Percentiles rank a stretch among this genome's conserved stretches.
Evolutionary conservation across 225 moss, liverwort and hornwort species (phyloP).

Genomic region (Bryoerythrophyllum caledonicum): DNA sequence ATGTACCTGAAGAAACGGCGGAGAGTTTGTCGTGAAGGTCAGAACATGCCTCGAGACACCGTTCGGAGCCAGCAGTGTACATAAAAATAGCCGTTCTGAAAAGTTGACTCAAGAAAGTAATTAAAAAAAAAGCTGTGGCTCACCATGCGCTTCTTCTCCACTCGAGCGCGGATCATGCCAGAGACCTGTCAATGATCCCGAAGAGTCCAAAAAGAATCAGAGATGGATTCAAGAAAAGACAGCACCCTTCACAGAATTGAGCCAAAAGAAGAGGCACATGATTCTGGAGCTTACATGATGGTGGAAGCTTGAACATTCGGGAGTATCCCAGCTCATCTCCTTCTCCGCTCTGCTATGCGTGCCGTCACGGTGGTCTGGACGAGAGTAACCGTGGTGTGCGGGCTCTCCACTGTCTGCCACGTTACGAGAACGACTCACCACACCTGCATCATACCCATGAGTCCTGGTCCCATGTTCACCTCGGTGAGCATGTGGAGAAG

Average conservation of each 20-base stretch:
- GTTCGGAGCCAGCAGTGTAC: not conserved
- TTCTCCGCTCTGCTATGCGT: slow-evolving; percentile 17
- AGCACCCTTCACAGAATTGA: not conserved
- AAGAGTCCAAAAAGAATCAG: slow-evolving; percentile 5
- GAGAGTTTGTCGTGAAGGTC: not conserved
- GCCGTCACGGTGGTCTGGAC: slow-evolving; percentile 19
- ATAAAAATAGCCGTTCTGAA: not conserved
- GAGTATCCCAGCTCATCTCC: slow-evolving; percentile 45
- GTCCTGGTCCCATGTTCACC: slow-evolving; percentile 12
- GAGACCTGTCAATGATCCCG: slow-evolving; percentile 31
- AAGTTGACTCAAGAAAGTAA: not conserved
- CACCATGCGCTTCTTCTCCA: slow-evolving; percentile 37
- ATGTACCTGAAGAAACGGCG: slow-evolving; percentile 26
- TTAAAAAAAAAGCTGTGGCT: not conserved
- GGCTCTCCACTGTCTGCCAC: not conserved
- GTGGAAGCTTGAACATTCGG: slow-evolving; percentile 44
- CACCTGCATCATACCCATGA: slow-evolving; percentile 12
- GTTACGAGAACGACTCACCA: slow-evolving; percentile 12
- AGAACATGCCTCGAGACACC: not conserved
- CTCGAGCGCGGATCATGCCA: slow-evolving; percentile 32
- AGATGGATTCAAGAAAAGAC: not conserved
- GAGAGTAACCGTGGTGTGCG: slow-evolving; percentile 14
- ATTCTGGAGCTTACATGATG: slow-evolving; percentile 30
- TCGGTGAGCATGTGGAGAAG: slow-evolving; percentile 8
- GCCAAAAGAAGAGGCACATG: not conserved